phyloP scores from a whole-genome alignment of 345 rosid species.

The Hibiscus mutabilis region DNA sequence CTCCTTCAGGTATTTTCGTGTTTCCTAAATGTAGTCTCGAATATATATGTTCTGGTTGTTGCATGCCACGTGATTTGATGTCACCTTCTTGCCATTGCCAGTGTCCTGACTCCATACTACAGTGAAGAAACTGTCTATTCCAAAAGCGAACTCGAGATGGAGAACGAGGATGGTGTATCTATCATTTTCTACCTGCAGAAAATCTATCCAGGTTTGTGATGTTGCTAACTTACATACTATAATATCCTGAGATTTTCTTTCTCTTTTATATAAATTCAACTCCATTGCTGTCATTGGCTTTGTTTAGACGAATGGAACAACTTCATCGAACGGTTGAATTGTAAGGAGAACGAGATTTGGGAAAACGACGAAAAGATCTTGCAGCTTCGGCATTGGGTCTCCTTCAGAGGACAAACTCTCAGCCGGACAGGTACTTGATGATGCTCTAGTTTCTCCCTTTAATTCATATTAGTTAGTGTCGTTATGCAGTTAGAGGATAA shows the following conservation, averaged over 20 bases:
- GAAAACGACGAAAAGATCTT: constrained; percentile 88
- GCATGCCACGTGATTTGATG: neutral
- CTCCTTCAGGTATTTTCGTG: constrained; percentile 60
- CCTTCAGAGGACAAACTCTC: constrained; percentile 93
- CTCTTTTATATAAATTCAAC: constrained; percentile 7
- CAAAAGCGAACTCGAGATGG: constrained; percentile 82
- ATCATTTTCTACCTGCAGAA: constrained; percentile 90
- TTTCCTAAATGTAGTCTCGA: constrained; percentile 5
- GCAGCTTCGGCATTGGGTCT: constrained; percentile 97
- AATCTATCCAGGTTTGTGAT: constrained; percentile 71
- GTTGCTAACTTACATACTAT: constrained; percentile 9
- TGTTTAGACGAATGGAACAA: constrained; percentile 90
- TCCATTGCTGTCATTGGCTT: constrained; percentile 5
- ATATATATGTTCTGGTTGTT: neutral
- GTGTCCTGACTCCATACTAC: constrained; percentile 94
- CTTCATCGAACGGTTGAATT: constrained; percentile 78
- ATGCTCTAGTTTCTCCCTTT: constrained; percentile 9
- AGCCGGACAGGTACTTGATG: constrained; percentile 68
- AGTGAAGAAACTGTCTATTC: constrained; percentile 97
- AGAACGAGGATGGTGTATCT: constrained; percentile 96
- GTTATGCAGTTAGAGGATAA: too few species aligned
- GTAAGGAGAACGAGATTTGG: constrained; percentile 69
- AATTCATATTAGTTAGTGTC: neutral
- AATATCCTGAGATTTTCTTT: neutral
- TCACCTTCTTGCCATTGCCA: constrained; percentile 21